Evolutionary conservation across 768 basidiomycete genomes (phyloP), one percentile per base, ranked within the genome.

Genomic region (Boletus subparvulus): DNA sequence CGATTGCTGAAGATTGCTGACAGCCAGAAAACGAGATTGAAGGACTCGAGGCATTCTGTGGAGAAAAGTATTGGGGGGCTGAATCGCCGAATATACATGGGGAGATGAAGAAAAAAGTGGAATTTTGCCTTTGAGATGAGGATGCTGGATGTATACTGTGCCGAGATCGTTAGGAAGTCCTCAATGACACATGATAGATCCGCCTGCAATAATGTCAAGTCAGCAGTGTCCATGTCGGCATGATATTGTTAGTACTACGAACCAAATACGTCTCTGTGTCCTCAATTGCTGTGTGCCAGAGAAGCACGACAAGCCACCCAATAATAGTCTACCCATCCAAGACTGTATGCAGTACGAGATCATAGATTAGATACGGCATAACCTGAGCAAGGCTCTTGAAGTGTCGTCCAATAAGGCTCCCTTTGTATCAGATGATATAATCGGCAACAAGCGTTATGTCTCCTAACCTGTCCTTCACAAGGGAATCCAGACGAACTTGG

Each of bases 331-430:
- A 53, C 1, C 26, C 44, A 3, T 53, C 3, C 2, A 53, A 1
- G n/a, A 52, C 43, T 8, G 8, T 37, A 14, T 4, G 36, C 0
- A 65, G 62, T 0, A 72, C 65, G 6, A 80, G 60, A 26, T 74
- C 73, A 37, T 77, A 63, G 2, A 75, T 56, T 0, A 69, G 52
- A 40, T 63, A 69, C 0, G 69, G 67, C 56, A 71, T 75, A 0
- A 71, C 64, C 30, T 75, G 75, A 0, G 60, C 56, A 0, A 76
- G 35, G n/a, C 60, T 65, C 55, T 72, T 70, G 58, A 74, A 69
- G 36, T 74, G 71, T 43, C 65, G 62, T 0, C 74, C 73, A 14
- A 75, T 73, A 0, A 77, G 55, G 0, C 62, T 53, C 0, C 69
- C 67, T 0, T 37, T 37, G 11, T 37, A 16, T 14, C 13, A 1